A percentile compares a stretch with the other conserved stretches of the same genome.
Evolutionary conservation across 371 early-diverging fungal genomes (phyloP).

Genomic region (Basidiobolus meristosporus): DNA sequence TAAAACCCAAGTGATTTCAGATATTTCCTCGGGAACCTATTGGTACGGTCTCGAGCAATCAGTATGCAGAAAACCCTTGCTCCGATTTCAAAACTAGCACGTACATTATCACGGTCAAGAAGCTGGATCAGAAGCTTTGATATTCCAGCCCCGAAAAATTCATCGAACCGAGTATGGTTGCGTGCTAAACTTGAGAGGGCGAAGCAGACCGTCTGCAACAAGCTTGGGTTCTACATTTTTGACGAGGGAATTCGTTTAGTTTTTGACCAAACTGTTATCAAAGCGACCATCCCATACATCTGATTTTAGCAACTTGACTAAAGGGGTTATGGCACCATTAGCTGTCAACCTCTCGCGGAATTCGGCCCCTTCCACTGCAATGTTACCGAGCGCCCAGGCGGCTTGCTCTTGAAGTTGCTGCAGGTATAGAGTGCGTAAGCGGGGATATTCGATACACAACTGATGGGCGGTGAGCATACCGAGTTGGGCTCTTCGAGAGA

Average conservation of each 20-base stretch:
- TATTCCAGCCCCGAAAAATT: constrained; percentile 19
- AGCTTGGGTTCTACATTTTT: constrained; percentile 13
- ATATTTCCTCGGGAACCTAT: constrained; percentile 26
- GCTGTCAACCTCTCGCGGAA: constrained; percentile 28
- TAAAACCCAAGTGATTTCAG: constrained; percentile 50
- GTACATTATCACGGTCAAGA: constrained; percentile 9
- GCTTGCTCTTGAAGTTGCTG: constrained; percentile 50
- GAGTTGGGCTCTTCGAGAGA: too few species aligned
- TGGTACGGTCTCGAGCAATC: constrained; percentile 4
- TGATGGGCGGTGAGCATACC: too few species aligned
- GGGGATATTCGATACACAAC: too few species aligned
- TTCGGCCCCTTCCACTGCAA: constrained; percentile 40
- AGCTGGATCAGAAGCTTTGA: constrained; percentile 17
- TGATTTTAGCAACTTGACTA: constrained; percentile 28
- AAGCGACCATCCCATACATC: constrained; percentile 8
- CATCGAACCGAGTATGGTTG: constrained; percentile 25
- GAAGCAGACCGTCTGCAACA: constrained; percentile 55
- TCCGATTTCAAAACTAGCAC: not conserved
- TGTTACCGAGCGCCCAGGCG: constrained; percentile 50
- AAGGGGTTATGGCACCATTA: constrained; percentile 31
- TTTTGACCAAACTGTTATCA: not conserved
- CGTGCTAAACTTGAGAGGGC: constrained; percentile 54
- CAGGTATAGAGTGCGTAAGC: constrained; percentile 2
- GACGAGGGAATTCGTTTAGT: not conserved
- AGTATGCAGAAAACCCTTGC: constrained; percentile 6